Percentiles rank a stretch among this genome's conserved stretches.
phyloP scores from a whole-genome alignment of 768 basidiomycete species.

The Russula vinacea region DNA sequence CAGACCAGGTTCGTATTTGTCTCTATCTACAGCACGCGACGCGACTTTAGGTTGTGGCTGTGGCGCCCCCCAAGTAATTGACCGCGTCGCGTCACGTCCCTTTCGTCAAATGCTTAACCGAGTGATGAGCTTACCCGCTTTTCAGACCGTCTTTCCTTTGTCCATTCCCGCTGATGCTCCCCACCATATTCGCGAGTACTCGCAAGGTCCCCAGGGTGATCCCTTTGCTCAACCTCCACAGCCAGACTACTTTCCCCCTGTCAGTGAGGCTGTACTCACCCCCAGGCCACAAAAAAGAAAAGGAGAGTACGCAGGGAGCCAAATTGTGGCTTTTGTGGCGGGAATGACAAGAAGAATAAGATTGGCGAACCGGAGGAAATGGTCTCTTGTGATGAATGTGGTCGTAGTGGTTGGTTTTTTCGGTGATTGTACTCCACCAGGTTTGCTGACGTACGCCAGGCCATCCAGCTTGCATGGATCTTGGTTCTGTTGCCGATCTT shows the following conservation, averaged over 20 bases:
- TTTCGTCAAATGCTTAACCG: constrained; percentile 24
- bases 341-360: constrained; percentile 59
- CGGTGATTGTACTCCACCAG: background rate
- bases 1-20: constrained; percentile 41
- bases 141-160: constrained; percentile 24
- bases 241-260: constrained; percentile 48
- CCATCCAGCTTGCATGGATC: constrained; percentile 83
- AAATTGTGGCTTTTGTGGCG: constrained; percentile 77
- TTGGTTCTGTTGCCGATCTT: constrained; percentile 54
- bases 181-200: constrained; percentile 47
- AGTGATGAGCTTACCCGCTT: constrained; percentile 19
- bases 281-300: constrained; percentile 48
- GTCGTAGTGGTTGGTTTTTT: constrained; percentile 64
- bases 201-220: constrained; percentile 77
- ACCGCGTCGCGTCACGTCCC: constrained; percentile 72
- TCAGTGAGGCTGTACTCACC: constrained; percentile 40
- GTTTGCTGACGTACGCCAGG: constrained; percentile 43
- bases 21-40: constrained; percentile 25
- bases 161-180: constrained; percentile 27
- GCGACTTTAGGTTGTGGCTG: constrained; percentile 28
- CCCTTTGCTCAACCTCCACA: constrained; percentile 70
- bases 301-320: constrained; percentile 51
- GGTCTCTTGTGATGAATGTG: constrained; percentile 79
- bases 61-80: constrained; percentile 31
- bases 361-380: constrained; percentile 57